Evolutionary conservation across 2,329 filamentous ascomycete genomes (phyloP), one percentile per base, ranked within the genome.

Genomic region (Coniochaeta sp.): DNA sequence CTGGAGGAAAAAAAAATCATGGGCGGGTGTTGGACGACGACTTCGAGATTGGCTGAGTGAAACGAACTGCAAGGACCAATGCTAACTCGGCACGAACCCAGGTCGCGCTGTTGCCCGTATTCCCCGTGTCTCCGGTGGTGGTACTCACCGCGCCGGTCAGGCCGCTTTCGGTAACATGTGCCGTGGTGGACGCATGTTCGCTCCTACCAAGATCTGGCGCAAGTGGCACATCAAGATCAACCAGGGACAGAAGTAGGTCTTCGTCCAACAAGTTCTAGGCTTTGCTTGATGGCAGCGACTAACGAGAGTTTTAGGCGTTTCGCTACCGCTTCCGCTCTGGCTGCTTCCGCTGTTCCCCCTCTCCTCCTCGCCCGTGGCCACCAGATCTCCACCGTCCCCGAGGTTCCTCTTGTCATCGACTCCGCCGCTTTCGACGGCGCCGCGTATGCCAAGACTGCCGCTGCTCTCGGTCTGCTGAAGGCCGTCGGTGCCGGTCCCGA

Each of bases 201-300:
- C 95, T 72, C 95, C 95, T 70, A 99, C 95, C 82, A 99, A 99
- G 89, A 90, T 96, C 84, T 99, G 95, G 96, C 88, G 95, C 80
- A 97, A 96, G 86, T 99, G 95, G 96, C 95, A 99, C 87, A 87
- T 97, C 86, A 98, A 98, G 92, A 87, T 99, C 88, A 96, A 96
- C 87, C 87, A 96, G 81, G 90, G 90, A 80, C 95, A 99, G 88
- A 96, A 95, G 91, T 92, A 77, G 80, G 86, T 78, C 32, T 59
- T 55, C n/a, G n/a, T n/a, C n/a, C 24, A 57, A 6, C n/a, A 9
- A 12, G 32, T 14, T 26, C 26, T 16, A 16, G 28, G 42, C 62
- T 55, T 62, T 56, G 59, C 26, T 50, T 54, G 16, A 19, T 22
- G 54, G 17, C 30, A 56, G 19, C 28, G 24, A 56, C 42, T 56